These are phyloP conservation scores for Malassezia arunalokei DNA, from an alignment of 1,284 basidiomycete species.

Conservation along the genomic window DNA sequence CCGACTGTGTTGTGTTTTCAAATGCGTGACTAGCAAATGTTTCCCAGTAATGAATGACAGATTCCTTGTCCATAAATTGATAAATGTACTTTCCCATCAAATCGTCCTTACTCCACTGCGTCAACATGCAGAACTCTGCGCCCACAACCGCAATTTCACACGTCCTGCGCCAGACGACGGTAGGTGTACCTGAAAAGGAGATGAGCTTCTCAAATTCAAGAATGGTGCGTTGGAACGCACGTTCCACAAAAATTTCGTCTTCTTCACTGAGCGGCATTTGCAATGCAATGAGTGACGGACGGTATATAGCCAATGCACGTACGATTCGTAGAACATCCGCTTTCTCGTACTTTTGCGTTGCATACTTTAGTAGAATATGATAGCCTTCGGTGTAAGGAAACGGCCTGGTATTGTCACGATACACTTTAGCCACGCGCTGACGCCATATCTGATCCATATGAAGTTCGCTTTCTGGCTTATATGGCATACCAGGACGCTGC, in stretches of 20 bases:
- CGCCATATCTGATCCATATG: constrained; percentile 19
- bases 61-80: constrained; percentile 43
- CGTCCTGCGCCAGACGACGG: constrained; percentile 94
- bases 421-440: constrained; percentile 38
- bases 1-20: constrained; percentile 41
- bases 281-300: constrained; percentile 85
- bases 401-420: constrained; percentile 30
- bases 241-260: constrained; percentile 63
- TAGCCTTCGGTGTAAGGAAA: constrained; percentile 45
- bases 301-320: constrained; percentile 80
- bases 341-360: constrained; percentile 62
- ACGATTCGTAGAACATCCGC: constrained; percentile 87
- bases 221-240: constrained; percentile 82
- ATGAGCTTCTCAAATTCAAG: constrained; percentile 93
- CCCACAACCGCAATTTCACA: constrained; percentile 95
- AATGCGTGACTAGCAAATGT: constrained; percentile 42
- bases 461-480: background rate
- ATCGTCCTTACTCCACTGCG: constrained; percentile 47
- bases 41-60: constrained; percentile 39
- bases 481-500: background rate
- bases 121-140: constrained; percentile 87
- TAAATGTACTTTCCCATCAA: constrained; percentile 41
- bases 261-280: constrained; percentile 51
- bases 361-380: constrained; percentile 44
- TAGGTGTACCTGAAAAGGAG: constrained; percentile 94